A percentile compares a stretch with the other conserved stretches of the same genome.
Conservation (phyloP, 257 asterid genomes). For the Solanum paucissectum region DNA sequence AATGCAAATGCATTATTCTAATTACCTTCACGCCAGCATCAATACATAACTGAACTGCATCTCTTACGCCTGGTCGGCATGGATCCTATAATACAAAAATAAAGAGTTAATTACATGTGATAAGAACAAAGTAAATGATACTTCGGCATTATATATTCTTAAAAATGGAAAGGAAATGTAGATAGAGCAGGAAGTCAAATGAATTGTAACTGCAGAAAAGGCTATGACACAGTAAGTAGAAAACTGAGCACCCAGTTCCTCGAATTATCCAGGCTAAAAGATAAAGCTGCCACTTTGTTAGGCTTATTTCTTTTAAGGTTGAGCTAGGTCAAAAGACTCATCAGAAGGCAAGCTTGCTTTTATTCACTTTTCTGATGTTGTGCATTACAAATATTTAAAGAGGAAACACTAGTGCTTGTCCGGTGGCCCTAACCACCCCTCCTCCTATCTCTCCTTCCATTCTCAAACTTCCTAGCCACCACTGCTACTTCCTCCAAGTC, state of each 20-base stretch:
- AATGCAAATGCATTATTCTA: background rate
- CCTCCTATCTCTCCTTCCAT: background rate
- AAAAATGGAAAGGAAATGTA: background rate
- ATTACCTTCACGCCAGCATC: conserved; percentile 87
- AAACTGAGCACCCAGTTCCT: background rate
- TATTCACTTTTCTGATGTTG: background rate
- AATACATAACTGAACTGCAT: conserved; percentile 68
- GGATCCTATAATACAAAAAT: conserved; percentile 55
- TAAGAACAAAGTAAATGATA: background rate
- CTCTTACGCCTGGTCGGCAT: conserved; percentile 75
- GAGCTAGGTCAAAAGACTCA: background rate
- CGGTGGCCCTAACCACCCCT: background rate
- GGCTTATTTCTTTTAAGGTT: background rate
- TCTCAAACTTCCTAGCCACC: background rate
- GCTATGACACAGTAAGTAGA: background rate
- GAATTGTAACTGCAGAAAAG: background rate
- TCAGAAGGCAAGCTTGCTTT: background rate
- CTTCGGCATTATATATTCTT: background rate
- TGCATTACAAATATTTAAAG: background rate
- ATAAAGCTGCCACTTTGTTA: background rate
- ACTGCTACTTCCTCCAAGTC: background rate
- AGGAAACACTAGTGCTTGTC: background rate
- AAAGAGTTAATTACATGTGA: background rate
- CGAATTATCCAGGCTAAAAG: background rate
- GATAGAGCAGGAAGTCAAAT: background rate